These are phyloP conservation scores for Citrus medica DNA, from an alignment of 345 rosid species.

Conservation along the genomic window DNA sequence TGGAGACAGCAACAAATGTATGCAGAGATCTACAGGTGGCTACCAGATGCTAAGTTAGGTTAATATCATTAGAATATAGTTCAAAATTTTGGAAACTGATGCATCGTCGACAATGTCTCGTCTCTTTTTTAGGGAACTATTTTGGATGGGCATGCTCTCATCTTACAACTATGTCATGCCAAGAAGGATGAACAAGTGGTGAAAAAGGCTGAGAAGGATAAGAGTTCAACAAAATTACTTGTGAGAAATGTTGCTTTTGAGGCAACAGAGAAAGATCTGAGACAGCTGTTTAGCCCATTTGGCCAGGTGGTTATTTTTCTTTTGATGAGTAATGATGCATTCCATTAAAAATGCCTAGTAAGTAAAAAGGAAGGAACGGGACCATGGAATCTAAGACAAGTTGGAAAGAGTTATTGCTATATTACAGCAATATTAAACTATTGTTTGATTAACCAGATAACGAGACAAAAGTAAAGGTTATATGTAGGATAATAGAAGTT, in stretches of 20 bases:
- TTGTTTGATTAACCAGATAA: too few species aligned
- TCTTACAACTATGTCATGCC: conserved; percentile 71
- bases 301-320: conserved; percentile 63
- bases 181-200: conserved; percentile 56
- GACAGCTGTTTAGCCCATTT: conserved; percentile 86
- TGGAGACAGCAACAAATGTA: conserved; percentile 66
- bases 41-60: conserved; percentile 4
- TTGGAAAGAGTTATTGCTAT: too few species aligned
- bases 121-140: conserved; percentile 61
- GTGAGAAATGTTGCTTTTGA: conserved; percentile 93
- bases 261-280: conserved; percentile 87
- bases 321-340: neutral
- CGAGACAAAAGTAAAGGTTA: too few species aligned
- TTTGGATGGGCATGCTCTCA: conserved; percentile 93
- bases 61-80: neutral
- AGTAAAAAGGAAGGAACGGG: too few species aligned
- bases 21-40: conserved; percentile 74
- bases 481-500: neutral
- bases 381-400: too few species aligned
- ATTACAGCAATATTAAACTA: too few species aligned
- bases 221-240: conserved; percentile 70
- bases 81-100: neutral
- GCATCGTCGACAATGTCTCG: neutral
- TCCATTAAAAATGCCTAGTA: neutral
- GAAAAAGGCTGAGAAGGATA: conserved; percentile 58